A percentile compares a stretch with the other conserved stretches of the same genome.
These are phyloP conservation scores for Haplosporangium sp. DNA, from an alignment of 371 early-diverging fungal species.

Conservation along the genomic window DNA sequence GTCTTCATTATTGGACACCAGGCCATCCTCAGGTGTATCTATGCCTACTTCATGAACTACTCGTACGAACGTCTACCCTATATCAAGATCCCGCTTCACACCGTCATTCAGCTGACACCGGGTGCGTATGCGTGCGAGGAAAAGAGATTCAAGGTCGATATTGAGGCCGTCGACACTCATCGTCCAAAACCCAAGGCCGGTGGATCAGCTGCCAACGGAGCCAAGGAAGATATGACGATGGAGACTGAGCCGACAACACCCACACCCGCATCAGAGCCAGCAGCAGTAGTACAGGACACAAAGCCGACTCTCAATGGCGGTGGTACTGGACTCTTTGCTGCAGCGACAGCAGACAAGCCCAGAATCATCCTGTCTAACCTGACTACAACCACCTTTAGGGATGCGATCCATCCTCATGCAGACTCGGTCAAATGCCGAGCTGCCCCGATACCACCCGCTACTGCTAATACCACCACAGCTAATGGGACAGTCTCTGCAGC, in stretches of 20 bases:
- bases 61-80: conserved; percentile 94
- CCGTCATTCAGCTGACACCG: conserved; percentile 93
- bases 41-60: conserved; percentile 92
- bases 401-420: conserved; percentile 17
- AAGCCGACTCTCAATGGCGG: conserved; percentile 5
- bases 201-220: conserved; percentile 6
- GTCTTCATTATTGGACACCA: conserved; percentile 96
- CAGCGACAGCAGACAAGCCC: conserved; percentile 17
- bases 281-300: conserved; percentile 1
- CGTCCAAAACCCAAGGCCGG: conserved; percentile 66
- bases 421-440: conserved; percentile 1
- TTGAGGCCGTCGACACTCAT: conserved; percentile 90
- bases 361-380: conserved; percentile 31
- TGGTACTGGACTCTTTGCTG: background rate
- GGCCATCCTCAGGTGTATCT: conserved; percentile 92
- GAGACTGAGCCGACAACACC: too few relatives aligned
- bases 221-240: background rate
- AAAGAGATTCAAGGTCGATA: conserved; percentile 84
- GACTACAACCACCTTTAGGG: conserved; percentile 40
- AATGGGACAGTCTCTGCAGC: background rate
- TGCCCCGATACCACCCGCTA: background rate
- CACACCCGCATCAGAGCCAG: background rate
- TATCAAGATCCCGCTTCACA: conserved; percentile 96
- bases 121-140: conserved; percentile 95
- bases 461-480: background rate